phyloP scores from a whole-genome alignment of 2,329 filamentous ascomycete species.

The Verticillium longisporum region DNA sequence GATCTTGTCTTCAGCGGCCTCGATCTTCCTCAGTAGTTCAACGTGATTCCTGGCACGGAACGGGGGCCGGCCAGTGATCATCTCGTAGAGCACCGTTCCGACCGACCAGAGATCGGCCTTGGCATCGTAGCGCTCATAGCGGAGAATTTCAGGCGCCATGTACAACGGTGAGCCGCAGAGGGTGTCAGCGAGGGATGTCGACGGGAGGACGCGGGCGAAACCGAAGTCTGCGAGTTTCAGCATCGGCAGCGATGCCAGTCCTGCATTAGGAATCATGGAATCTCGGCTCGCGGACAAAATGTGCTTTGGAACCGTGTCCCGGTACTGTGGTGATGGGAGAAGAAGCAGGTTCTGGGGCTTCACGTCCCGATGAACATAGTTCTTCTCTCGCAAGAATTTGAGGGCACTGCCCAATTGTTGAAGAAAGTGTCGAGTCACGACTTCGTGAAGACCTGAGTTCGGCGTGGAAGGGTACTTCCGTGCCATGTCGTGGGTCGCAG shows the following conservation, averaged over 20 bases:
- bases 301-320: conserved; percentile 54
- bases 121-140: conserved; percentile 69
- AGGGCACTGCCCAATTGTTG: conserved; percentile 92
- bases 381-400: conserved; percentile 75
- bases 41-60: conserved; percentile 85
- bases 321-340: conserved; percentile 71
- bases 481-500: conserved; percentile 83
- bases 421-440: conserved; percentile 91
- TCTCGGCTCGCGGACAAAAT: conserved; percentile 72
- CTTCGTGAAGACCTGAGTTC: conserved; percentile 86
- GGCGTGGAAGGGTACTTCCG: conserved; percentile 82
- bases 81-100: conserved; percentile 78
- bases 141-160: conserved; percentile 76
- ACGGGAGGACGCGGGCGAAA: conserved; percentile 79
- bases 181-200: conserved; percentile 72
- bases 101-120: conserved; percentile 87
- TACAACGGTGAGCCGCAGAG: conserved; percentile 81
- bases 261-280: conserved; percentile 73
- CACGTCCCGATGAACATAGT: conserved; percentile 92
- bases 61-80: conserved; percentile 75
- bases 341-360: conserved; percentile 95
- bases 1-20: conserved; percentile 79
- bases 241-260: conserved; percentile 82
- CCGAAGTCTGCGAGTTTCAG: conserved; percentile 81
- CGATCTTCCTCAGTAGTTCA: conserved; percentile 83